Conservation (phyloP, 1,284 basidiomycete species). For the Leccinum idahoense region DNA sequence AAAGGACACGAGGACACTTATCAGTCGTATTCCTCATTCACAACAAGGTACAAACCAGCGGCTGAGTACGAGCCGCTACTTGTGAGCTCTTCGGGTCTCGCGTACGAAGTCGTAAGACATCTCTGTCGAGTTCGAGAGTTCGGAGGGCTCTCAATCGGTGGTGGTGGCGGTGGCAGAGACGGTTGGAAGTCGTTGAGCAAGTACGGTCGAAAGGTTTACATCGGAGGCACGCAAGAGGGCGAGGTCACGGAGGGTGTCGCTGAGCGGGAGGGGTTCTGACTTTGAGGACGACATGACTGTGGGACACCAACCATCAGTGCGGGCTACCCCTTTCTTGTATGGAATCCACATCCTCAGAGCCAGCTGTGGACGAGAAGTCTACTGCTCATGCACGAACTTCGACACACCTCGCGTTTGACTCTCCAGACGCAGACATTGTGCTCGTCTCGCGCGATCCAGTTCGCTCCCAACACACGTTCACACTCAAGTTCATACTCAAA, state of each 20-base stretch:
- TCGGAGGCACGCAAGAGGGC: slow-evolving; percentile 62
- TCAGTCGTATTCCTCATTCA: slow-evolving; percentile 82
- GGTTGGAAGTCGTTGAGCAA: slow-evolving; percentile 25
- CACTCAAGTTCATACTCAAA: slow-evolving; percentile 31
- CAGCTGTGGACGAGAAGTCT: neutral
- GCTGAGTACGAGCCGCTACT: slow-evolving; percentile 74
- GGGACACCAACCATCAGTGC: neutral
- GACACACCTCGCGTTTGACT: slow-evolving; percentile 45
- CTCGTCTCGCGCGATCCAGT: slow-evolving; percentile 39
- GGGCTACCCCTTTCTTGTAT: neutral
- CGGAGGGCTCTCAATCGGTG: slow-evolving; percentile 12
- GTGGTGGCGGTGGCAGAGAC: neutral
- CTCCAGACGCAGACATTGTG: slow-evolving; percentile 46
- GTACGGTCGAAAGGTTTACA: slow-evolving; percentile 43
- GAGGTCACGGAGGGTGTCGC: slow-evolving; percentile 64
- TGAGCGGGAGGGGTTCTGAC: slow-evolving; percentile 51
- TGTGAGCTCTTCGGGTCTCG: slow-evolving; percentile 30
- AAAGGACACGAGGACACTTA: slow-evolving; percentile 73
- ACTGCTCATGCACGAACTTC: neutral
- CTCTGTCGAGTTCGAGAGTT: neutral
- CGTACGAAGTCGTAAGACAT: no score
- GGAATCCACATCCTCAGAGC: neutral
- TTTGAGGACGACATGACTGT: slow-evolving; percentile 31
- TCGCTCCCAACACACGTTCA: slow-evolving; percentile 40
- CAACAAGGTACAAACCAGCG: slow-evolving; percentile 69